These are phyloP conservation scores for Capsella rubella DNA, from an alignment of 441 rosid species.

Conservation along the genomic window DNA sequence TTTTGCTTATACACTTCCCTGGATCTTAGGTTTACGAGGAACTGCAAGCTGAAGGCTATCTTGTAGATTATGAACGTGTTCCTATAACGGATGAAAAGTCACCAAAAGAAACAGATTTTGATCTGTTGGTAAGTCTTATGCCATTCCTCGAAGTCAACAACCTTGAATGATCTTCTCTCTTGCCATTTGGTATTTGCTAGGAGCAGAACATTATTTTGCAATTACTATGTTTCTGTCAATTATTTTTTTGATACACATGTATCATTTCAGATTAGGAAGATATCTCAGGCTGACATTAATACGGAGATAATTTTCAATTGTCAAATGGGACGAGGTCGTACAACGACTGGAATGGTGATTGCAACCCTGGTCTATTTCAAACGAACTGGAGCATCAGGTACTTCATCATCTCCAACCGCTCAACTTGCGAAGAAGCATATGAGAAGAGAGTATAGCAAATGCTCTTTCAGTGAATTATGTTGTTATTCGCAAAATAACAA, in stretches of 20 bases:
- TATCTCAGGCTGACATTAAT: constrained; percentile 75
- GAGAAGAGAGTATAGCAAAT: constrained; percentile 21
- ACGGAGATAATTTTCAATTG: constrained; percentile 92
- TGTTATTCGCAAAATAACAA: neutral
- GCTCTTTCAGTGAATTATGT: constrained; percentile 4
- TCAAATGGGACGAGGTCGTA: constrained; percentile 99
- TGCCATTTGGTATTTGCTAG: constrained; percentile 27
- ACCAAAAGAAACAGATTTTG: constrained; percentile 94
- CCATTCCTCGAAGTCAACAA: constrained; percentile 10
- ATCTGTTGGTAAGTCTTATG: constrained; percentile 65
- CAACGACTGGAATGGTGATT: constrained; percentile 99
- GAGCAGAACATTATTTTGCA: neutral
- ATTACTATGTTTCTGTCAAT: constrained; percentile 2
- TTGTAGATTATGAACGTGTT: constrained; percentile 93
- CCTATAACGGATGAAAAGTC: constrained; percentile 98
- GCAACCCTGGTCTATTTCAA: constrained; percentile 94
- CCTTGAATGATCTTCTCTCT: constrained; percentile 24
- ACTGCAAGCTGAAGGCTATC: constrained; percentile 91
- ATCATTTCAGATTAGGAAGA: constrained; percentile 76
- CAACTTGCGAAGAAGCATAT: constrained; percentile 14
- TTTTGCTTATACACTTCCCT: constrained; percentile 35
- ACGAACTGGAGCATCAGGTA: constrained; percentile 93
- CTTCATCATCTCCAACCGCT: constrained; percentile 36
- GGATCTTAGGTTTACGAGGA: constrained; percentile 79
- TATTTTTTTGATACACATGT: neutral